Base-by-base conservation (phyloP, 2,329 filamentous ascomycete genomes). In the Aspergillus sp. region DNA sequence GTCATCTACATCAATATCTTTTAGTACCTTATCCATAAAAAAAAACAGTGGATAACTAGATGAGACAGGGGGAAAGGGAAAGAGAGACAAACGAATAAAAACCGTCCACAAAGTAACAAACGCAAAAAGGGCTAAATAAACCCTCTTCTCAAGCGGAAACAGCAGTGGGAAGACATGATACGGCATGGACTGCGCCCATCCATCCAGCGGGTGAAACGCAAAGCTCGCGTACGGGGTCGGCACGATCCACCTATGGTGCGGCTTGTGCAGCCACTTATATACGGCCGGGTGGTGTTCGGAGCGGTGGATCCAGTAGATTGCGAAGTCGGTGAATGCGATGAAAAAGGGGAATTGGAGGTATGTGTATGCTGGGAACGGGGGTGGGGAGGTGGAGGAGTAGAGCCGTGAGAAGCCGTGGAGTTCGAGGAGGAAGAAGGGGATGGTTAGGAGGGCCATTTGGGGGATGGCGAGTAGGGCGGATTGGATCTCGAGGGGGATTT, bases 181-280 rank as follows among this genome's bases (percentile, higher is more conserved):
- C 0, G 93, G 93, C 37, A 96, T 71, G 58, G 89, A 90, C 80
- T 97, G 93, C 5, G 86, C 82, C 77, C 88, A 97, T 66, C 93
- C 93, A 71, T 98, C 93, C 45, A 97, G 72, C 0, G 93, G 93
- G 79, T 98, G 91, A 82, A 98, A 98, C 53, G 93, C 93, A 72
- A 96, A 90, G 67, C 88, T 91, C 19, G 93, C 92, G 74, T 85
- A 97, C 0, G 93, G 93, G 0, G 91, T 96, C 7, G 93, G 93
- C 88, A 97, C 93, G 77, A 97, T 96, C 93, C 93, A 98, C 81
- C 96, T 96, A 85, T 98, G 93, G 78, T 98, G 93, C 62, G 91
- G 88, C 84, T 98, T 98, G 84, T 98, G 93, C 47, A 97, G 83
- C 66, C 81, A 81, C 80, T 92, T 95, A 84, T 97, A 98, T 63